Conservation (phyloP, 495 filamentous ascomycete species). For the Hyaloscypha finlandica region DNA sequence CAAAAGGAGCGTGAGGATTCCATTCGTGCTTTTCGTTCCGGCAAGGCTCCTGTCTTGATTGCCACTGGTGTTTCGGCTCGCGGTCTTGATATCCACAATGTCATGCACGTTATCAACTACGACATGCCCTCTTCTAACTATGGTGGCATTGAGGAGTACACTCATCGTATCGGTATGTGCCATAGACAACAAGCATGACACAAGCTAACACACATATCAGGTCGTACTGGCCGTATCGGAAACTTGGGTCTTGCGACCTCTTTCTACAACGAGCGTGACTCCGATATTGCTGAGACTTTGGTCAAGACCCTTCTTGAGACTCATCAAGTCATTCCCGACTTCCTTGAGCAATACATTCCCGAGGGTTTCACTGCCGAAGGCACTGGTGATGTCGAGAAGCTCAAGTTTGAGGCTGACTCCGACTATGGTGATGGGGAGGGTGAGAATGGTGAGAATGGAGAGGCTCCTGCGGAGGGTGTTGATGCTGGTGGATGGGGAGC, state of each 20-base stretch:
- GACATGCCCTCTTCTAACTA: constrained; percentile 69
- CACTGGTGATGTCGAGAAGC: constrained; percentile 36
- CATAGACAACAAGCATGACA: neutral
- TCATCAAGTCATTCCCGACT: constrained; percentile 76
- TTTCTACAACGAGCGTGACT: constrained; percentile 77
- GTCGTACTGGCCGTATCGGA: constrained; percentile 92
- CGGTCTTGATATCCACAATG: constrained; percentile 85
- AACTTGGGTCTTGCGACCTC: constrained; percentile 84
- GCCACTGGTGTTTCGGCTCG: constrained; percentile 84
- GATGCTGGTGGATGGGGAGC: constrained; percentile 24
- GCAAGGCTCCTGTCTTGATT: constrained; percentile 74
- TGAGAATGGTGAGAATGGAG: constrained; percentile 19
- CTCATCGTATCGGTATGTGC: constrained; percentile 83
- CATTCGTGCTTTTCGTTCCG: constrained; percentile 80
- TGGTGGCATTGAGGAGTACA: constrained; percentile 93
- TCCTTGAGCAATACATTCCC: constrained; percentile 66
- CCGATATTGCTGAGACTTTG: constrained; percentile 66
- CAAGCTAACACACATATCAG: constrained; percentile 44
- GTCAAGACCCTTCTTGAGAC: constrained; percentile 81
- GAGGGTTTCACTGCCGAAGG: constrained; percentile 39
- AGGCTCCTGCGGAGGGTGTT: neutral
- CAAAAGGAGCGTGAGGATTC: constrained; percentile 94
- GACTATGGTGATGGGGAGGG: constrained; percentile 58
- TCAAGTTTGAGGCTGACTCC: constrained; percentile 64
- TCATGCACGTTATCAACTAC: constrained; percentile 92